Percentiles rank a stretch among this genome's conserved stretches.
Conservation (phyloP, 345 rosid genomes). For the Acer yangbiense region DNA sequence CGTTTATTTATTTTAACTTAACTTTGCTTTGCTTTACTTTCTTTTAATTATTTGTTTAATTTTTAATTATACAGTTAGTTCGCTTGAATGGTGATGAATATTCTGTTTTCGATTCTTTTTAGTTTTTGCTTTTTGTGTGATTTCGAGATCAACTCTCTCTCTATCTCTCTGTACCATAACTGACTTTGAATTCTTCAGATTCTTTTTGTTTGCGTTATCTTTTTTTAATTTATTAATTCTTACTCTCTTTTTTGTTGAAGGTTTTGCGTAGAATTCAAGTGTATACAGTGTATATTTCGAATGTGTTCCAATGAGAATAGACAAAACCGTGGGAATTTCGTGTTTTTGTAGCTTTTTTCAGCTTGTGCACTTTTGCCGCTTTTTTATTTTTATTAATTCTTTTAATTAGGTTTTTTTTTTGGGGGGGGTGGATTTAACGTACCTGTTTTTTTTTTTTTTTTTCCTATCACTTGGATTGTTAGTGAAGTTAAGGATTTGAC, state of each 20-base stretch:
- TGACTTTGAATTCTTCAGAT: slow-evolving; percentile 19
- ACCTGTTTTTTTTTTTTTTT: background rate
- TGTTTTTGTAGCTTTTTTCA: slow-evolving; percentile 6
- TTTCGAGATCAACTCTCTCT: slow-evolving; percentile 17
- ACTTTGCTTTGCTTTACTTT: no score
- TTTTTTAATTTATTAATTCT: background rate
- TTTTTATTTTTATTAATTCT: slow-evolving; percentile 1
- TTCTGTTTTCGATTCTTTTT: slow-evolving; percentile 8
- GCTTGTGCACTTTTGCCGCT: slow-evolving; percentile 13
- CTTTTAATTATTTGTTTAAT: no score
- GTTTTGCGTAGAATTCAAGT: slow-evolving; percentile 32
- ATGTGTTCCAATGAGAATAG: slow-evolving; percentile 15
- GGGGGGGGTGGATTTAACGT: background rate
- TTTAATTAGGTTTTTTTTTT: background rate
- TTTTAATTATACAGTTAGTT: background rate
- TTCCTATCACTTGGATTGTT: slow-evolving; percentile 28
- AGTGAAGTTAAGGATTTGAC: slow-evolving; percentile 31
- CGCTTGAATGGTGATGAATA: slow-evolving; percentile 14
- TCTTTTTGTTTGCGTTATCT: slow-evolving; percentile 5
- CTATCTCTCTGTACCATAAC: slow-evolving; percentile 7
- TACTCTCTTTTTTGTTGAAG: background rate
- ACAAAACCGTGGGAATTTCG: slow-evolving; percentile 15
- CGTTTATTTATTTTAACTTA: slow-evolving; percentile 7
- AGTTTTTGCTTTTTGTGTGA: background rate
- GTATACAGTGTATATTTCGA: slow-evolving; percentile 21